A percentile compares a stretch with the other conserved stretches of the same genome.
These are phyloP conservation scores for Euryodendron excelsum DNA, from an alignment of 148 eudicot species.

Conservation along the genomic window DNA sequence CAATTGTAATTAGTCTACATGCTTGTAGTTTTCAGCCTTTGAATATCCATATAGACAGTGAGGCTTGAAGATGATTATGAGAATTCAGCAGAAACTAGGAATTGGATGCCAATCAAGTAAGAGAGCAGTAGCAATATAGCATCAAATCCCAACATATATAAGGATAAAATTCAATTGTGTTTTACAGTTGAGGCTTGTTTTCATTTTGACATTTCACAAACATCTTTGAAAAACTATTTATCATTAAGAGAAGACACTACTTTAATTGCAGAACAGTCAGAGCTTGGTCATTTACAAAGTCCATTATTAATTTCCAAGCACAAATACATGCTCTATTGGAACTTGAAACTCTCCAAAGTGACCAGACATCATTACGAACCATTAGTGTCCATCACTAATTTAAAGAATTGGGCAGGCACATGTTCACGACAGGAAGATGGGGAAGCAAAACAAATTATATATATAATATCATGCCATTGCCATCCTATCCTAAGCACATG, in stretches of 20 bases:
- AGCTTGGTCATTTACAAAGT: not conserved
- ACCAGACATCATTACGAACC: conserved; percentile 13
- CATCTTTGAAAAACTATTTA: too few species aligned
- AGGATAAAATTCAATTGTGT: not conserved
- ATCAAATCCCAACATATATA: not conserved
- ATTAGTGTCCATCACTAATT: not conserved
- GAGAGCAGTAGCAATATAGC: not conserved
- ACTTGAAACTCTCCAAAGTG: conserved; percentile 47
- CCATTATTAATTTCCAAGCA: not conserved
- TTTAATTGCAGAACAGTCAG: not conserved
- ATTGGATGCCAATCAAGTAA: not conserved
- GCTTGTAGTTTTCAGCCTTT: not conserved
- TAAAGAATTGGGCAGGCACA: not conserved
- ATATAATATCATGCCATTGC: not conserved
- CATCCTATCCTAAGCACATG: not conserved
- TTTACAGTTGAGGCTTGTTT: not conserved
- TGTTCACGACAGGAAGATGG: conserved; percentile 6
- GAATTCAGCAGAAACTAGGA: not conserved
- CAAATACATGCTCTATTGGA: conserved; percentile 36
- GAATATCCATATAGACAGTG: not conserved
- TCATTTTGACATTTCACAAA: not conserved
- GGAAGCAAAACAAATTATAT: conserved; percentile 3
- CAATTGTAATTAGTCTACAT: conserved; percentile 5
- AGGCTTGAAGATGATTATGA: not conserved
- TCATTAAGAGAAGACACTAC: not conserved